These are phyloP conservation scores for Quercus dentata DNA, from an alignment of 306 rosid genomes.

Conservation along the genomic window DNA sequence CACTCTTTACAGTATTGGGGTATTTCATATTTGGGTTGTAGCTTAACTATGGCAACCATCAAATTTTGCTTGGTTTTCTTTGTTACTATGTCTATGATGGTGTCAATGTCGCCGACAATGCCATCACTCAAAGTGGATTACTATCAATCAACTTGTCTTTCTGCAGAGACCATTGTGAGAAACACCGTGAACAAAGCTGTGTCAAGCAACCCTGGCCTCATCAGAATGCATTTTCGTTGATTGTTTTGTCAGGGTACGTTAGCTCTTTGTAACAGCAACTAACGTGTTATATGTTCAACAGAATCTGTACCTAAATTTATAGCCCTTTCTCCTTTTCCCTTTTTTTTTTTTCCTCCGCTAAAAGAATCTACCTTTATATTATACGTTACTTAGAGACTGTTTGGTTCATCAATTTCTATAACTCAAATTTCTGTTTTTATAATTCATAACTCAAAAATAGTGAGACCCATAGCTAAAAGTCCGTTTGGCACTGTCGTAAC, in stretches of 20 bases:
- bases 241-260: constrained; percentile 38
- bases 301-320: not conserved
- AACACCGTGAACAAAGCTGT: constrained; percentile 26
- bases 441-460: no score
- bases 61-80: not conserved
- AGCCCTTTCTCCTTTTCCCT: not conserved
- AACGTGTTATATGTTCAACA: no score
- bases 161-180: constrained; percentile 28
- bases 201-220: constrained; percentile 26
- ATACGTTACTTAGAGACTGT: no score
- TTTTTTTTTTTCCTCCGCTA: no score
- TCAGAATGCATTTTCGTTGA: constrained; percentile 46
- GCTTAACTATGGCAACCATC: no score
- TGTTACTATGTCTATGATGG: not conserved
- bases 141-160: constrained; percentile 25
- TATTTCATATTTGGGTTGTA: no score
- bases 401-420: no score
- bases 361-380: no score
- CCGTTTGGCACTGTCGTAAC: no score
- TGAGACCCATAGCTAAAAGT: no score
- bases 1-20: not conserved
- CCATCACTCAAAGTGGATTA: constrained; percentile 21
- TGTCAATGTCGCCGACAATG: constrained; percentile 6
- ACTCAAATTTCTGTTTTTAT: no score
- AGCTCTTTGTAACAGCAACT: not conserved